These are phyloP conservation scores for Shiraia bambusicola DNA, from an alignment of 2,329 filamentous ascomycete species.

Conservation along the genomic window DNA sequence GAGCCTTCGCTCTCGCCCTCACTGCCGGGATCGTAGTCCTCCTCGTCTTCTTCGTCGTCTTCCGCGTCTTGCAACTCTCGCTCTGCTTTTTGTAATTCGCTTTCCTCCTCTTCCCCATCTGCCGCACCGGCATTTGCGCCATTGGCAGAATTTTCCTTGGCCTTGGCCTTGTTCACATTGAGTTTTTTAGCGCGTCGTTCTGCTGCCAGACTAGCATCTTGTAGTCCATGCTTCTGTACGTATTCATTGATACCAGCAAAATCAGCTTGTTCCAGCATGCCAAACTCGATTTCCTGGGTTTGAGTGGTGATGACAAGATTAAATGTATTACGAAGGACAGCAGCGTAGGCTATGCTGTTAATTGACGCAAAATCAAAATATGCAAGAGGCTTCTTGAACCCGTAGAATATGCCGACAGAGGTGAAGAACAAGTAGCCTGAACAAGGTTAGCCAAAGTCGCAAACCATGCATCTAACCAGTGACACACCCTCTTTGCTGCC, in stretches of 20 bases:
- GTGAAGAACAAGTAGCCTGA: constrained; percentile 65
- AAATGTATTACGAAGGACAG: constrained; percentile 65
- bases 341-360: constrained; percentile 63
- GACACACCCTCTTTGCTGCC: constrained; percentile 64
- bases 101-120: constrained; percentile 38
- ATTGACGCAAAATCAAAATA: constrained; percentile 63
- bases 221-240: constrained; percentile 60
- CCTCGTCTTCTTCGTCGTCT: constrained; percentile 46
- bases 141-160: constrained; percentile 25
- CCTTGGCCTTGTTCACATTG: constrained; percentile 50
- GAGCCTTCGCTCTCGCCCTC: constrained; percentile 46
- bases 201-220: constrained; percentile 65
- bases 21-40: constrained; percentile 46
- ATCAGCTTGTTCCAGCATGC: constrained; percentile 66
- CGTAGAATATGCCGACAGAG: constrained; percentile 61
- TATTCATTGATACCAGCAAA: constrained; percentile 64
- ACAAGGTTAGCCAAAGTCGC: constrained; percentile 11
- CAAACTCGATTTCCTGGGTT: constrained; percentile 61
- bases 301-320: constrained; percentile 61
- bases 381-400: constrained; percentile 65
- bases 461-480: neutral
- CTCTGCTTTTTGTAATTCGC: constrained; percentile 45
- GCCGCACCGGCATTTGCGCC: constrained; percentile 6
- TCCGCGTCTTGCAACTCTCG: constrained; percentile 41
- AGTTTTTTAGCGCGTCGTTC: constrained; percentile 61